Conservation (phyloP, 306 rosid species). For the Vigna mungo region DNA sequence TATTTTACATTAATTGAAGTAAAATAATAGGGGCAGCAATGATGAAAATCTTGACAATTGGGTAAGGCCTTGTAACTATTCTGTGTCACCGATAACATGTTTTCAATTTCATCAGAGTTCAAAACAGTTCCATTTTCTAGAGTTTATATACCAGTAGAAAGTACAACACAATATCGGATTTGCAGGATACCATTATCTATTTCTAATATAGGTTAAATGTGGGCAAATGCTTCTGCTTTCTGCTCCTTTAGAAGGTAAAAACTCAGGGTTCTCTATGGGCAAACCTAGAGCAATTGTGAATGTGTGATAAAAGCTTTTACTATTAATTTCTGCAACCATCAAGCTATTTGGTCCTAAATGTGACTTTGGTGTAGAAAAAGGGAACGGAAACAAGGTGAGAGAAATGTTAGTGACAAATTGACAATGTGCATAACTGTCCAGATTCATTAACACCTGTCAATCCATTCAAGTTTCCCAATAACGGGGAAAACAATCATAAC, state of each 20-base stretch:
- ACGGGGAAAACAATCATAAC: constrained; percentile 35
- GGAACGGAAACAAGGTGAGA: not conserved
- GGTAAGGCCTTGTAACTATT: not conserved
- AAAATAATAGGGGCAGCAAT: constrained; percentile 23
- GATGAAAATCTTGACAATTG: constrained; percentile 18
- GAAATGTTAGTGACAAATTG: constrained; percentile 12
- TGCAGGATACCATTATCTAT: constrained; percentile 30
- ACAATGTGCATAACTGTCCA: constrained; percentile 1
- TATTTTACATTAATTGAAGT: not conserved
- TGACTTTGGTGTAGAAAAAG: not conserved
- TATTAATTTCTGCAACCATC: constrained; percentile 18
- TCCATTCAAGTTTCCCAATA: constrained; percentile 16
- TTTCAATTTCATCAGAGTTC: constrained; percentile 32
- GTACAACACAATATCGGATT: not conserved
- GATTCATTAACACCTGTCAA: constrained; percentile 36
- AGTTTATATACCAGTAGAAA: not conserved
- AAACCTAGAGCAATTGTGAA: not conserved
- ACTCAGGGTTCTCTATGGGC: not conserved
- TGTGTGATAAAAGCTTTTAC: constrained; percentile 1
- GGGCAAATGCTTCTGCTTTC: constrained; percentile 22
- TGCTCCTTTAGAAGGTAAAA: constrained; percentile 22
- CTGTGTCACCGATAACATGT: constrained; percentile 15
- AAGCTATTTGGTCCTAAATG: constrained; percentile 39
- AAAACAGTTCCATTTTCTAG: constrained; percentile 30
- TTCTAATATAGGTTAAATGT: constrained; percentile 29